Evolutionary conservation across 352 stramenopile species (phyloP), one percentile per base, ranked within the genome.

Genomic region (Thraustotheca clavata): DNA sequence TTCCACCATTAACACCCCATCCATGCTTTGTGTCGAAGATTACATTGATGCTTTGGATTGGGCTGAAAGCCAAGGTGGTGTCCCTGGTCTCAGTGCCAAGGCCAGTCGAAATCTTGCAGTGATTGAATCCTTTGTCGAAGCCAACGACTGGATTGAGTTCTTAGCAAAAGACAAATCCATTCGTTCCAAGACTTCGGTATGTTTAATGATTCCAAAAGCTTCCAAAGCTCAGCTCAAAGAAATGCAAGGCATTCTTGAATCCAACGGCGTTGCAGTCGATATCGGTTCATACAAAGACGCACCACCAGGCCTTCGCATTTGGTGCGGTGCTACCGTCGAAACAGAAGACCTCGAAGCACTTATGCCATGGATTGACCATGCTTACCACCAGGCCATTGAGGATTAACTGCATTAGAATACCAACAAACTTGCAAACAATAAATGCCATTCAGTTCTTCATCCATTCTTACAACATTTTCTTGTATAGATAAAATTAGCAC

Each of bases 1-100:
- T 50, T 94, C 91, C 57, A 99, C 97, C 31, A 99, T 99, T 78
- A 99, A 99, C 82, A 99, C 97, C 57, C 97, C 97, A 32, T 99
- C 95, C 22, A 99, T 99, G 96, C 86, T 99, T 46, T 96, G 87
- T 70, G 96, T 99, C 24, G 97, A 99, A 76, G 97, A 99, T 86
- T 99, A 99, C 79, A 85, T 99, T 65, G 96, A 99, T 72, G 96
- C 97, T 3, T 79, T 99, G 48, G 72, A 88, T 59, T 99, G 97
- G 97, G 80, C 95, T 24, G 90, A 98, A 59, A 92, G 86, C 47
- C 83, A 98, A 49, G 97, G 97, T 38, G 97, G 96, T 31, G 73
- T 98, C 18, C 68, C 87, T 18, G 97, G 87, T 12, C 83, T 99
- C 27, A 97, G 98, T 66, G 80, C 88, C 14, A 89, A 95, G 59